phyloP scores from a whole-genome alignment of 140 eudicot genomes.

The Ambrosia hybrid region DNA sequence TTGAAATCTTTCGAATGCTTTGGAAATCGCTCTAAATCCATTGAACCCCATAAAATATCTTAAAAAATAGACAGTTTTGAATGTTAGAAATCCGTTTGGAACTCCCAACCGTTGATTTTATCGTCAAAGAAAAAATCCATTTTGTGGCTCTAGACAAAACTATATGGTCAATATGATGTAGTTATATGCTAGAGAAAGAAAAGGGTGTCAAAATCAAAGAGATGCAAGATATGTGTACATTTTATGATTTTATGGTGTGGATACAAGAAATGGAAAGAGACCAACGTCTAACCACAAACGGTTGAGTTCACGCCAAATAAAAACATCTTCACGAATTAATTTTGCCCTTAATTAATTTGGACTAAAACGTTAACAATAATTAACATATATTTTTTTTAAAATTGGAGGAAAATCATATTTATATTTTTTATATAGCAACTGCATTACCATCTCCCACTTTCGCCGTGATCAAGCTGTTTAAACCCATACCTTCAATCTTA shows the following conservation, averaged over 20 bases:
- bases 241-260: not conserved
- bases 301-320: not conserved
- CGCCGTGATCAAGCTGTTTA: too few species aligned
- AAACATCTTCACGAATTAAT: not conserved
- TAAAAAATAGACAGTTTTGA: not conserved
- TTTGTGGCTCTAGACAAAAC: not conserved
- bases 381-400: too few species aligned
- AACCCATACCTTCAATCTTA: too few species aligned
- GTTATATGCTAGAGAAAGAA: not conserved
- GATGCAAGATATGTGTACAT: not conserved
- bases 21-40: not conserved
- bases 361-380: not conserved
- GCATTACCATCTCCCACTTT: too few species aligned
- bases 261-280: not conserved
- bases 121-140: not conserved
- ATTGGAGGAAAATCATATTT: too few species aligned
- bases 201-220: not conserved
- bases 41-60: not conserved
- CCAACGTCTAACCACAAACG: conserved; percentile 13
- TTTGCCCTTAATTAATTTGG: not conserved
- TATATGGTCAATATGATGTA: not conserved
- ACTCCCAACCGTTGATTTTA: not conserved
- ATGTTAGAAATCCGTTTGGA: not conserved
- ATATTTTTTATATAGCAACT: not conserved
- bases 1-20: not conserved